A percentile compares a stretch with the other conserved stretches of the same genome.
Conservation (phyloP, 345 rosid species). For the Excoecaria agallocha region DNA sequence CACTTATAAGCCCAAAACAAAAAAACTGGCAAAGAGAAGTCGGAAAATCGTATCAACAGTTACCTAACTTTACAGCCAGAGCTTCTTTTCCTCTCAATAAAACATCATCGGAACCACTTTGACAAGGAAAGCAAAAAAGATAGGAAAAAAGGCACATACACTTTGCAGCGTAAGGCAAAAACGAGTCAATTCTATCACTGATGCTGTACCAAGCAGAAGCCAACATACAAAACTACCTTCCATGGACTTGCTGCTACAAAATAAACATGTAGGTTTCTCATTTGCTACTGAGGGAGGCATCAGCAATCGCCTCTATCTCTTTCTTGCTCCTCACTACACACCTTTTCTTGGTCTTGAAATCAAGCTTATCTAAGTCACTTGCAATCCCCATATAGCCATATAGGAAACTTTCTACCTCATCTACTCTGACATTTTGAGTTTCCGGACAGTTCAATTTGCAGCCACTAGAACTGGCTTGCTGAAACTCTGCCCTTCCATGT, state of each 20-base stretch:
- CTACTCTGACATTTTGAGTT: constrained; percentile 2
- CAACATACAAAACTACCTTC: not conserved
- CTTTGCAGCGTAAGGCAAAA: not conserved
- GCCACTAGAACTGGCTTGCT: constrained; percentile 13
- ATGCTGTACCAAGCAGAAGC: constrained; percentile 10
- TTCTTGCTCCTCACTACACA: constrained; percentile 45
- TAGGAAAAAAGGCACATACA: not conserved
- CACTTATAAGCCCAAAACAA: not conserved
- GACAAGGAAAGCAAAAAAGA: not conserved
- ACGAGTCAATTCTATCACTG: not conserved
- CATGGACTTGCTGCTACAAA: not conserved
- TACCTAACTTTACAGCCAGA: not conserved
- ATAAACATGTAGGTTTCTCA: not conserved
- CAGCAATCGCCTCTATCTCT: constrained; percentile 35
- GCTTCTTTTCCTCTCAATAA: not conserved
- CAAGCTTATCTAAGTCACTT: constrained; percentile 48
- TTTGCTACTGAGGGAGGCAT: constrained; percentile 3
- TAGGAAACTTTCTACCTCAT: constrained; percentile 23
- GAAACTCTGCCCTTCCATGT: constrained; percentile 41
- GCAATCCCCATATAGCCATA: constrained; percentile 53
- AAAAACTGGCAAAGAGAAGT: no score
- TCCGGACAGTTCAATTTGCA: constrained; percentile 3
- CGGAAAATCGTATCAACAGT: not conserved
- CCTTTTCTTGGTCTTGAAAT: constrained; percentile 33
- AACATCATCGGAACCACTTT: not conserved